Evolutionary conservation across 2,329 filamentous ascomycete genomes (phyloP), one percentile per base, ranked within the genome.

Genomic region (Diplodia scrobiculata): DNA sequence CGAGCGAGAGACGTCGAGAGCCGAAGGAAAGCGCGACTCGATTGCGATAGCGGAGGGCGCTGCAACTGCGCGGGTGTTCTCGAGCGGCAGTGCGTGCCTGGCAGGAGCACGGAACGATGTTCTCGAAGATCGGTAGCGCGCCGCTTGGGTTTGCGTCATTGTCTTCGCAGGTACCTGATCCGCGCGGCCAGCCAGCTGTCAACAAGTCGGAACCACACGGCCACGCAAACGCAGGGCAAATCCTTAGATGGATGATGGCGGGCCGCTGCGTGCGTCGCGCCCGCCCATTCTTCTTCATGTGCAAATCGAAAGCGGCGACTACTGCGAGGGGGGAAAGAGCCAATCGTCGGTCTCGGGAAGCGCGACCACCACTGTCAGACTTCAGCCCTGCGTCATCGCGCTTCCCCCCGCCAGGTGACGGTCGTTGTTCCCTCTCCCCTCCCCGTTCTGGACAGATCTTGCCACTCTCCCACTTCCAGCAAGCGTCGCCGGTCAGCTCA

Each of bases 1-100:
- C 27, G 48, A 29, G 21, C 48, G 4, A 29, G 19, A 13, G 21
- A 14, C 7, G 47, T 32, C 7, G 13, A 53, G 50, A 53, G 50
- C 50, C 50, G 50, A 34, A 32, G 50, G 27, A 32, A 53, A 53
- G 50, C 50, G 50, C 48, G 48, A n/a, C n/a, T 2, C 38, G 38
- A 3, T 5, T 45, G 38, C 48, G 48, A 29, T 51, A 29, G 48
- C 48, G 48, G 48, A 51, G 48, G 48, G 21, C 11, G 3, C 9
- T 11, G 14, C 6, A 7, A 14, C 6, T 27, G 11, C 21, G 17
- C 21, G 11, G 11, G 47, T 25, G 25, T 25, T 25, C 25, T 25
- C 25, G 25, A 25, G 21, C 25, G 4, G 25, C 25, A 25, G 47
- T 19, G 38, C 38, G 5, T 45, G 38, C 38, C n/a, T n/a, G 38